These are phyloP conservation scores for Wickerhamiella shivajii DNA, from an alignment of 805 yeast species.

Conservation along the genomic window DNA sequence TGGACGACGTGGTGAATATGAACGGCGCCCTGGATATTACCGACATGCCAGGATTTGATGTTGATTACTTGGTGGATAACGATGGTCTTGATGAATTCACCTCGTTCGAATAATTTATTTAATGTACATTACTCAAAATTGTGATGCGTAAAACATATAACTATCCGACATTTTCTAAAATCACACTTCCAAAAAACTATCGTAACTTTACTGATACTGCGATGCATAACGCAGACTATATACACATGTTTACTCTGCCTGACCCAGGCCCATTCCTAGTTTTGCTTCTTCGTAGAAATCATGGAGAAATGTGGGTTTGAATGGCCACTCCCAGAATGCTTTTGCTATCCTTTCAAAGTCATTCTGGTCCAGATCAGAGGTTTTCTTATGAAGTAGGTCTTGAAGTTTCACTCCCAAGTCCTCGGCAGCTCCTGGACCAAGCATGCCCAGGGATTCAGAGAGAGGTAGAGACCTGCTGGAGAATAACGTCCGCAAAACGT, in stretches of 20 bases:
- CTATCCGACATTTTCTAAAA: no score
- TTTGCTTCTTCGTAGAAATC: conserved; percentile 33
- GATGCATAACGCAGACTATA: no score
- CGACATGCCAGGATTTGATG: conserved; percentile 3
- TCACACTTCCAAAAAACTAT: no score
- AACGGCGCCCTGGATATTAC: conserved; percentile 3
- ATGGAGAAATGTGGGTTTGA: conserved; percentile 47
- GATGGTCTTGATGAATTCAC: conserved; percentile 3
- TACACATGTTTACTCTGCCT: no score
- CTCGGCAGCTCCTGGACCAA: conserved; percentile 68
- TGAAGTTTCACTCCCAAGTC: conserved; percentile 25
- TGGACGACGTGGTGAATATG: conserved; percentile 7
- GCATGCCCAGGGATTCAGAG: conserved; percentile 31
- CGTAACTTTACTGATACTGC: no score
- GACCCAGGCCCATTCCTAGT: no score
- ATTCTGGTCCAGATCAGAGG: conserved; percentile 35
- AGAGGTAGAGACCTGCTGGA: conserved; percentile 34
- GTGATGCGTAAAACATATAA: not conserved
- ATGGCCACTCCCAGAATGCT: conserved; percentile 64
- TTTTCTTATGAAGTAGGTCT: conserved; percentile 31
- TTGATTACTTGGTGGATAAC: conserved; percentile 2
- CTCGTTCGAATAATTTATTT: conserved; percentile 2
- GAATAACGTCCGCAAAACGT: conserved; percentile 47
- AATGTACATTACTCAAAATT: conserved; percentile 2
- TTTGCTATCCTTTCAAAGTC: conserved; percentile 42